Base-by-base conservation (phyloP, 2,329 filamentous ascomycete genomes). In the Didymella glomerata region DNA sequence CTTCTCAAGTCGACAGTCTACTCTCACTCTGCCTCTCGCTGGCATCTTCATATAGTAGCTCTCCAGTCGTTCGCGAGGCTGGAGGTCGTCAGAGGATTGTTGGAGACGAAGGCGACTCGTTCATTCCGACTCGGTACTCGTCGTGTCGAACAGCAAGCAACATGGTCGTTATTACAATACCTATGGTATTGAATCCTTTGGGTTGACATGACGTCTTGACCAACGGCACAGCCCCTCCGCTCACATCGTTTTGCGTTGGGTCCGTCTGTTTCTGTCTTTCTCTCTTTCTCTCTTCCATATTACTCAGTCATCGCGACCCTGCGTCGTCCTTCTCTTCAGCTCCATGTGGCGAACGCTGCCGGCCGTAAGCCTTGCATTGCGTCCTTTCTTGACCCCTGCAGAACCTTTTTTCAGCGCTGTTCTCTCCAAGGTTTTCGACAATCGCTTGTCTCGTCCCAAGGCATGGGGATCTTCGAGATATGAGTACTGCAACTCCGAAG, bases 401-500 rank as follows among this genome's bases (percentile, higher is more conserved):
- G 9, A 4, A 6, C 2, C 18, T 16, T 18, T n/a, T 6, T 6
- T 4, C 4, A 32, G 16, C 2, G 3, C 16, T 18, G 8, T 9
- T 4, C 6, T 48, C 9, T 9, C 30, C 18, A 27, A 34, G 7
- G 8, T 36, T 18, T 30, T 57, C 28, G 42, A 9, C 42, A 13
- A 9, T 44, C 16, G 28, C 16, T 9, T 48, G 7, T 1, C 27
- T 6, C 16, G 4, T 14, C 18, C 7, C 5, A 38, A 45, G 6
- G n/a, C 14, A 41, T 34, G 50, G 56, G 56, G 46, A 42, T 34
- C 5, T 4, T 36, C 32, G 22, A 36, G 24, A 47, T 60, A 55
- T 56, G 56, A 60, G 52, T 60, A 52, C 48, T 52, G 42, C 30
- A 3, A 28, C 47, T 60, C 52, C 57, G 52, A 60, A 55, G 22